These are phyloP conservation scores for Trichothecium sympodiale DNA, from an alignment of 2,329 filamentous ascomycete genomes.

Conservation along the genomic window DNA sequence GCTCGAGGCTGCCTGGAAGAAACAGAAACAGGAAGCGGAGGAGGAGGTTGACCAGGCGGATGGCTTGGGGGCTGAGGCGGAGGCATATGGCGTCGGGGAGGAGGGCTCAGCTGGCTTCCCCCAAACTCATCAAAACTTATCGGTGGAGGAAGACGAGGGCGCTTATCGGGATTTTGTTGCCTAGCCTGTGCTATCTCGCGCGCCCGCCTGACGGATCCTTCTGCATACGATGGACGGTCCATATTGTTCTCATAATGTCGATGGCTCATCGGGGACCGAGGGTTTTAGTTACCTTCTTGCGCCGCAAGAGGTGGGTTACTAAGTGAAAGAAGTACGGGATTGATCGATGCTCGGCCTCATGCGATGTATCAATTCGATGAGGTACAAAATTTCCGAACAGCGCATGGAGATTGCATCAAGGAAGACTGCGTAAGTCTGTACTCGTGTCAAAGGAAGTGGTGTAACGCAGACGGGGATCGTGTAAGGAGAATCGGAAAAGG, in stretches of 20 bases:
- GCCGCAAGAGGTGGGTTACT: too few relatives aligned
- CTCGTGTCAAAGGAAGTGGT: too few relatives aligned
- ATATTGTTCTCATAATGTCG: conserved; percentile 41
- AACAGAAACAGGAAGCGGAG: conserved; percentile 1
- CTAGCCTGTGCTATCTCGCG: conserved; percentile 38
- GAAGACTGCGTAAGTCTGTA: too few relatives aligned
- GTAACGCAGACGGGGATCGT: too few relatives aligned
- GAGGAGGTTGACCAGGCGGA: background rate
- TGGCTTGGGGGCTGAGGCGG: conserved; percentile 1
- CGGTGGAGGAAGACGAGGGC: conserved; percentile 15
- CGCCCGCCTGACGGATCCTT: conserved; percentile 41
- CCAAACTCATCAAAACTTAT: conserved; percentile 13
- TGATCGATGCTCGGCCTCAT: too few relatives aligned
- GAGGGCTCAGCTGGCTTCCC: conserved; percentile 6
- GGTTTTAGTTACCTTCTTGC: too few relatives aligned
- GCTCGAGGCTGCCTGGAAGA: conserved; percentile 4
- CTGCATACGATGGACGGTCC: conserved; percentile 31
- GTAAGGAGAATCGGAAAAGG: too few relatives aligned
- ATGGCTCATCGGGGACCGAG: conserved; percentile 33
- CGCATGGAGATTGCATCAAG: too few relatives aligned
- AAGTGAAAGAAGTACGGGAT: too few relatives aligned
- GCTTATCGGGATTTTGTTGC: too few relatives aligned
- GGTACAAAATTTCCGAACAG: too few relatives aligned
- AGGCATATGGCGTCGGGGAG: conserved; percentile 4
- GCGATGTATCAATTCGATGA: too few relatives aligned